Evolutionary conservation across 2,329 filamentous ascomycete genomes (phyloP).

Genomic region (Pyrenochaeta sp.): DNA sequence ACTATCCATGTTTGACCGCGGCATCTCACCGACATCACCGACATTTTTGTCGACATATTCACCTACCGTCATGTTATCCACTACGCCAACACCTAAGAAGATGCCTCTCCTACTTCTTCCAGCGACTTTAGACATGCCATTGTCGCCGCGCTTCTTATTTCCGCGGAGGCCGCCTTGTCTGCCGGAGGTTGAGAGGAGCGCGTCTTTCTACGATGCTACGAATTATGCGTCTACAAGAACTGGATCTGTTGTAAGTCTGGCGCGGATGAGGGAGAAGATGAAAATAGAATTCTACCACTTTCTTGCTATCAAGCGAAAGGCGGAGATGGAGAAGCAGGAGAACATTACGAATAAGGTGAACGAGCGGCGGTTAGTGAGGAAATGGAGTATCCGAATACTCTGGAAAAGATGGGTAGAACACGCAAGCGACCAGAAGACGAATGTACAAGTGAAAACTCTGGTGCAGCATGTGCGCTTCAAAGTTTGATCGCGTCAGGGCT

Average conservation of each 20-base stretch:
- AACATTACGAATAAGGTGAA: neutral
- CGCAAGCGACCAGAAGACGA: neutral
- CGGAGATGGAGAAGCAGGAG: conserved; percentile 1
- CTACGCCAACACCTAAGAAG: neutral
- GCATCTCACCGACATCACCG: conserved; percentile 7
- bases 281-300: conserved; percentile 13
- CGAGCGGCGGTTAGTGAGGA: neutral
- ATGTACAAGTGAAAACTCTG: neutral
- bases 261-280: conserved; percentile 4
- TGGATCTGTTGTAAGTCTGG: conserved; percentile 4
- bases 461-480: no score
- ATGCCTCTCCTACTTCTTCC: neutral
- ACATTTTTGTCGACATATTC: neutral
- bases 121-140: neutral
- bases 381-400: neutral
- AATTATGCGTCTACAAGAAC: neutral
- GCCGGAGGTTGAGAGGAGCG: neutral
- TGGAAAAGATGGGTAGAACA: neutral
- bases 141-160: conserved; percentile 20
- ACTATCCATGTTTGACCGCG: conserved; percentile 25
- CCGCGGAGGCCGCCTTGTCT: conserved; percentile 19
- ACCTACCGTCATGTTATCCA: neutral
- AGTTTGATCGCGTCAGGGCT: no score
- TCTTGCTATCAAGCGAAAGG: conserved; percentile 10
- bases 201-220: neutral